Evolutionary conservation across 2,329 filamentous ascomycete species (phyloP).

Genomic region (Elsinoe batatas): DNA sequence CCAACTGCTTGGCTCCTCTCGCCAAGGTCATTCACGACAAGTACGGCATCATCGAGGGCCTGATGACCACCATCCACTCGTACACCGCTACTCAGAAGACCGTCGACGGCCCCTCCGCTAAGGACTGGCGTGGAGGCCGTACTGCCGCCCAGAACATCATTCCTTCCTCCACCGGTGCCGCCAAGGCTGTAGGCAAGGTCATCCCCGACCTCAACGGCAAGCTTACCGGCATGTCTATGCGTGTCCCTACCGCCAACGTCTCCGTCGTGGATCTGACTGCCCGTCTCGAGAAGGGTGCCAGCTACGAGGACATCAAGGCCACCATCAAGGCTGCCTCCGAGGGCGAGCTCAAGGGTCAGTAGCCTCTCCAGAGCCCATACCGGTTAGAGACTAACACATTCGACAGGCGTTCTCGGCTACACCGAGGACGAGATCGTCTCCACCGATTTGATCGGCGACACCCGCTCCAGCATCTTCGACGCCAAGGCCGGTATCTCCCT

Average conservation of each 20-base stretch:
- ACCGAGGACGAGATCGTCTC: slow-evolving; percentile 97
- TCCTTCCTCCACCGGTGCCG: slow-evolving; percentile 95
- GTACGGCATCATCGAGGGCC: slow-evolving; percentile 92
- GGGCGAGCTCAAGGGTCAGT: slow-evolving; percentile 73
- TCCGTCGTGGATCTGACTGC: slow-evolving; percentile 95
- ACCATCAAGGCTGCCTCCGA: slow-evolving; percentile 77
- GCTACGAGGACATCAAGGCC: slow-evolving; percentile 87
- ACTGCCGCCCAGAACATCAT: slow-evolving; percentile 99
- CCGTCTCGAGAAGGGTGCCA: slow-evolving; percentile 83
- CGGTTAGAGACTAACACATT: background rate
- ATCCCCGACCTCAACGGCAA: slow-evolving; percentile 97
- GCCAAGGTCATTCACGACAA: slow-evolving; percentile 99
- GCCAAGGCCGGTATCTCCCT: slow-evolving; percentile 98
- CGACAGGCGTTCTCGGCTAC: slow-evolving; percentile 73
- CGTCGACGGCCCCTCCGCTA: slow-evolving; percentile 90
- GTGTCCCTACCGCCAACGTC: slow-evolving; percentile 97
- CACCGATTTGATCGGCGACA: slow-evolving; percentile 85
- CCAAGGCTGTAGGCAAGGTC: slow-evolving; percentile 99
- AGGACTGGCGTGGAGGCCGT: slow-evolving; percentile 99
- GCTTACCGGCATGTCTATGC: slow-evolving; percentile 99
- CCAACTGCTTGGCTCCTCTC: slow-evolving; percentile 98
- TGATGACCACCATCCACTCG: slow-evolving; percentile 99
- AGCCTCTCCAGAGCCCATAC: background rate
- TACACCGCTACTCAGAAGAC: slow-evolving; percentile 99
- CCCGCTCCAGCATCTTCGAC: slow-evolving; percentile 94